phyloP scores from a whole-genome alignment of 306 rosid genomes.

The Rubus parviflorus region DNA sequence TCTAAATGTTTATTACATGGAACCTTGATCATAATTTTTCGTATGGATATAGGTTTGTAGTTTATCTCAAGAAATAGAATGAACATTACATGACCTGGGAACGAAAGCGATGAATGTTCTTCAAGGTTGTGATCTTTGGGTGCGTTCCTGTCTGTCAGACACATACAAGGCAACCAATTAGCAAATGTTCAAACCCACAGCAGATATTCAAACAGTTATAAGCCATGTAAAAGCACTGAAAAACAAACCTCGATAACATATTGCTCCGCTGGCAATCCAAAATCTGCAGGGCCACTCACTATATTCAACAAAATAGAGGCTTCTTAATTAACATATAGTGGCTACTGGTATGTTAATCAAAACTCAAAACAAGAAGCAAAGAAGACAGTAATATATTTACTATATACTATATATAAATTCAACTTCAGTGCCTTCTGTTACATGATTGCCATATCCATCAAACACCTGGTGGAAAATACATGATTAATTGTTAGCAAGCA shows the following conservation, averaged over 20 bases:
- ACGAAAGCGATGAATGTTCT: slow-evolving; percentile 82
- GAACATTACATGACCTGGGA: slow-evolving; percentile 60
- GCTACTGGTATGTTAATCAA: no score
- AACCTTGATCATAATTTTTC: neutral
- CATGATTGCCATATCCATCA: slow-evolving; percentile 53
- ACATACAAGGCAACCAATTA: slow-evolving; percentile 17
- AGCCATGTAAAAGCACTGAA: slow-evolving; percentile 22
- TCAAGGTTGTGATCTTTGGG: slow-evolving; percentile 79
- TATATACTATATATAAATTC: fast-evolving
- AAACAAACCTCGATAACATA: slow-evolving; percentile 81
- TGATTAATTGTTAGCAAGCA: slow-evolving; percentile 6
- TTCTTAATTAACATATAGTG: no score
- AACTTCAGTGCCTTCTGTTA: neutral
- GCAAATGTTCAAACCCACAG: neutral
- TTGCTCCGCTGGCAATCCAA: slow-evolving; percentile 91
- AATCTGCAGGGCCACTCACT: no score
- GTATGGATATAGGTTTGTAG: slow-evolving; percentile 7
- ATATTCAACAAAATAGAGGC: no score
- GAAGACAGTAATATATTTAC: no score
- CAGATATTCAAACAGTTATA: slow-evolving; percentile 1
- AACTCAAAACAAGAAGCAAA: no score
- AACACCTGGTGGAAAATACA: slow-evolving; percentile 39
- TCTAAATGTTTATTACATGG: neutral
- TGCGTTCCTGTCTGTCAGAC: slow-evolving; percentile 91
- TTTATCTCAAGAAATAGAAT: neutral